Percentiles rank a stretch among this genome's conserved stretches.
phyloP scores from a whole-genome alignment of 352 stramenopile species.

The Globisporangium heterothallicum region DNA sequence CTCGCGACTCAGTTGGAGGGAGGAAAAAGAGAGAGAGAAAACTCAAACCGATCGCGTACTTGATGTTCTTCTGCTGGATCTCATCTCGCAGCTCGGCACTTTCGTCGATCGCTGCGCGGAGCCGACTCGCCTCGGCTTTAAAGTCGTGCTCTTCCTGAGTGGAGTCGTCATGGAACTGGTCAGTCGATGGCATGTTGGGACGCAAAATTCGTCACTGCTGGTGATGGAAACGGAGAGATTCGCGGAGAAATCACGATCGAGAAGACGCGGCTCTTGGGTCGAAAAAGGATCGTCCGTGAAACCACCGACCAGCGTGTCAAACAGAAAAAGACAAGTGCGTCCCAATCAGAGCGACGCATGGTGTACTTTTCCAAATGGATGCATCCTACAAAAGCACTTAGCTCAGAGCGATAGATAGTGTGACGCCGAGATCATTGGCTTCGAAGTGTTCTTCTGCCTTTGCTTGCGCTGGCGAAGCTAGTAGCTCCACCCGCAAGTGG shows the following conservation, averaged over 20 bases:
- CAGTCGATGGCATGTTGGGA: not conserved
- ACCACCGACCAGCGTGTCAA: too few relatives aligned
- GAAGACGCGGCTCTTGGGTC: too few relatives aligned
- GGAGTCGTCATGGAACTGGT: constrained; percentile 3
- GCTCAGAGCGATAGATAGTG: constrained; percentile 1
- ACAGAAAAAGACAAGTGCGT: too few relatives aligned
- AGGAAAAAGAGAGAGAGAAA: constrained; percentile 5
- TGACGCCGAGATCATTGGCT: not conserved
- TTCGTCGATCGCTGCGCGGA: constrained; percentile 50
- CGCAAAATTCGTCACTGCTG: too few relatives aligned
- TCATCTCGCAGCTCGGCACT: constrained; percentile 50
- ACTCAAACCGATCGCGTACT: too few relatives aligned
- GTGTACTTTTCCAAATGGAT: too few relatives aligned
- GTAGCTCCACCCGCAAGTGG: constrained; percentile 8
- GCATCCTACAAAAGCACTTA: too few relatives aligned
- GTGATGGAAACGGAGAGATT: too few relatives aligned
- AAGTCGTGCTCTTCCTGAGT: constrained; percentile 43
- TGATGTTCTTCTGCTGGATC: constrained; percentile 71
- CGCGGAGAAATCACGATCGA: too few relatives aligned
- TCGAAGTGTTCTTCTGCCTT: not conserved
- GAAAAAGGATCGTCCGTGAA: too few relatives aligned
- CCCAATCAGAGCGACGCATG: too few relatives aligned
- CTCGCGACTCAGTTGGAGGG: not conserved
- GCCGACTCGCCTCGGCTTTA: constrained; percentile 27
- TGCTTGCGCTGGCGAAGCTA: too few relatives aligned